A percentile compares a stretch with the other conserved stretches of the same genome.
These are phyloP conservation scores for Rhynchosporium agropyri DNA, from an alignment of 2,329 filamentous ascomycete genomes.

Conservation along the genomic window DNA sequence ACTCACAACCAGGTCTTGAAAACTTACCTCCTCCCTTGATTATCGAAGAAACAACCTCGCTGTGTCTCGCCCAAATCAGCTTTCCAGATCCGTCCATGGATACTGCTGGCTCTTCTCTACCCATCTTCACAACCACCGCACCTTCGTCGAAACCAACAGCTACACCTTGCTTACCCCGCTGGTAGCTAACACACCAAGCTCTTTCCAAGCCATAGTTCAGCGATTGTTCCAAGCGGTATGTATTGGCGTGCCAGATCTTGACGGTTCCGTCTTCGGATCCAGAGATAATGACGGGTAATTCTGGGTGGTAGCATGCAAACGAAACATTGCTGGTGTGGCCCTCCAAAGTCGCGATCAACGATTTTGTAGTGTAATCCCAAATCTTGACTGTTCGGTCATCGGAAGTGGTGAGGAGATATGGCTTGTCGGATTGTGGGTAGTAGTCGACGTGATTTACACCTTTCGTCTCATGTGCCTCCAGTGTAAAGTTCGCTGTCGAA, in stretches of 20 bases:
- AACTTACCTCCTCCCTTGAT: constrained; percentile 79
- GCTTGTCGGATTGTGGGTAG: constrained; percentile 73
- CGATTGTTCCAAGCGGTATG: constrained; percentile 93
- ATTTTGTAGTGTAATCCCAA: constrained; percentile 99
- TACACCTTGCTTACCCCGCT: constrained; percentile 90
- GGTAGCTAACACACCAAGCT: constrained; percentile 96
- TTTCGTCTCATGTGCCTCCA: constrained; percentile 96
- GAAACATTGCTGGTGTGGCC: constrained; percentile 98
- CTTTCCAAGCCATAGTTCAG: constrained; percentile 94
- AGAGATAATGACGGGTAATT: constrained; percentile 94
- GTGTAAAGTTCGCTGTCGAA: constrained; percentile 90
- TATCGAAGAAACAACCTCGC: constrained; percentile 90
- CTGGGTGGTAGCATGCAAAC: constrained; percentile 96
- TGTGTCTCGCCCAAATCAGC: constrained; percentile 93
- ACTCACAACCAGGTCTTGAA: background rate
- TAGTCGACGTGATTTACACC: constrained; percentile 98
- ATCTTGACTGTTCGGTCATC: constrained; percentile 97
- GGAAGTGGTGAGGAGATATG: constrained; percentile 92
- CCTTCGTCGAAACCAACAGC: constrained; percentile 98
- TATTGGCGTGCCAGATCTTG: constrained; percentile 98
- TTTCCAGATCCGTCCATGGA: constrained; percentile 97
- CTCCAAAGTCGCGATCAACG: constrained; percentile 92
- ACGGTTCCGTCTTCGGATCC: constrained; percentile 97
- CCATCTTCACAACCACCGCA: constrained; percentile 96
- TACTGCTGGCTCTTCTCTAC: constrained; percentile 93